Base-by-base conservation (phyloP, 2,329 filamentous ascomycete species). In the Didymella lethalis region DNA sequence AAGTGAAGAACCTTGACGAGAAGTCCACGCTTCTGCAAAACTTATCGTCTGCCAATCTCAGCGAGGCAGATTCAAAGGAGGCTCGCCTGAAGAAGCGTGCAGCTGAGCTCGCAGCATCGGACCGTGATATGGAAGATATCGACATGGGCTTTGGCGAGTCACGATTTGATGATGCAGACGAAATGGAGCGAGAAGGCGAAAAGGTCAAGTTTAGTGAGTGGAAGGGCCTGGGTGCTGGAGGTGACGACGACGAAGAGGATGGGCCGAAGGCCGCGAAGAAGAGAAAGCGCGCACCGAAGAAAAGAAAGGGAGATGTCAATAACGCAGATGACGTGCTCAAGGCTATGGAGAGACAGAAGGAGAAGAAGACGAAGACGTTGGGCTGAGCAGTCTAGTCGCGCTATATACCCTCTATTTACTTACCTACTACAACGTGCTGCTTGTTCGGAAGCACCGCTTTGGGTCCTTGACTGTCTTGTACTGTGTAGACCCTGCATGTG, bases 81-180 rank as follows among this genome's bases (percentile, higher is more conserved):
- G 88, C 88, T 48, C 88, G 90, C 7, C 86, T 89, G 50, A 89
- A 87, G 75, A 80, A 78, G 54, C 80, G 79, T 7, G 80, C 79
- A 12, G 89, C 86, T 64, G 90, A 97, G 81, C 82, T 97, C 59
- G 86, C 82, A 10, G 80, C 79, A n/a, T 78, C 88, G 54, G 90
- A 91, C 66, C 86, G 93, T 47, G 94, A 98, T 74, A 87, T 93
- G 47, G 88, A 94, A 57, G 94, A 99, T 78, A 85, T 99, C 79
- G 95, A 99, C 72, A 86, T 98, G 83, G 94, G 93, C 60, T 98
- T 99, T 72, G 95, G 95, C 32, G 91, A 88, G 20, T 95, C 90
- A 71, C 85, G 94, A 28, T 89, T 92, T 70, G 93, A 91, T 53
- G 95, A 97, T 70, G 93, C 93, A 48, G 93, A 93, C 59, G 93